These are phyloP conservation scores for Colletotrichum camelliae DNA, from an alignment of 2,329 filamentous ascomycete species.

Conservation along the genomic window DNA sequence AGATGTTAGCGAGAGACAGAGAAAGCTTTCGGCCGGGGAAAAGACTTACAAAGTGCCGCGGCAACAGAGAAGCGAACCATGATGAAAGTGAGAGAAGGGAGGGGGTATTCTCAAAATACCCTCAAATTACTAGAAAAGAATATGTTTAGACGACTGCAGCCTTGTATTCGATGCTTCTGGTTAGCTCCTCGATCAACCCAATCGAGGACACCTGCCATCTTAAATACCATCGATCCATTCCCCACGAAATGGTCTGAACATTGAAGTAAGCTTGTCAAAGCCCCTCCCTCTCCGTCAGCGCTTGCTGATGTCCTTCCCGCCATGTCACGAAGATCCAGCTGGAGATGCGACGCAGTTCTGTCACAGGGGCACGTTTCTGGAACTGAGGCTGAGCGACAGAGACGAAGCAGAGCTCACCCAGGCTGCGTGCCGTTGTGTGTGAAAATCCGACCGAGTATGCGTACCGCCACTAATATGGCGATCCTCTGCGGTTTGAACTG, in stretches of 20 bases:
- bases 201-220: not conserved
- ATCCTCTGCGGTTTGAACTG: not conserved
- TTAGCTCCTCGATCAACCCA: not conserved
- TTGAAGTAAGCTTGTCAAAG: not conserved
- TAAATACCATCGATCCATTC: not conserved
- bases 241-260: not conserved
- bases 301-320: not conserved
- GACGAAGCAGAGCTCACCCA: not conserved
- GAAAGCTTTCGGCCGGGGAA: not conserved
- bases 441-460: not conserved
- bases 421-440: not conserved
- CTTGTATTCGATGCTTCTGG: not conserved
- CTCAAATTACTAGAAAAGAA: not conserved
- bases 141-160: not conserved
- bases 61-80: slow-evolving; percentile 20
- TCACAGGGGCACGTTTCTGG: slow-evolving; percentile 16
- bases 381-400: slow-evolving; percentile 6
- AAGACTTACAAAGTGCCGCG: slow-evolving; percentile 16
- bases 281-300: not conserved
- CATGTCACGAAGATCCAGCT: not conserved
- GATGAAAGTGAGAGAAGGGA: not conserved
- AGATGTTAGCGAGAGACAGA: not conserved
- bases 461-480: not conserved
- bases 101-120: not conserved
- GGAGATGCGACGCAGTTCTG: slow-evolving; percentile 14